A percentile compares a stretch with the other conserved stretches of the same genome.
phyloP scores from a whole-genome alignment of 345 rosid species.

The Sisymbrium altissimum region DNA sequence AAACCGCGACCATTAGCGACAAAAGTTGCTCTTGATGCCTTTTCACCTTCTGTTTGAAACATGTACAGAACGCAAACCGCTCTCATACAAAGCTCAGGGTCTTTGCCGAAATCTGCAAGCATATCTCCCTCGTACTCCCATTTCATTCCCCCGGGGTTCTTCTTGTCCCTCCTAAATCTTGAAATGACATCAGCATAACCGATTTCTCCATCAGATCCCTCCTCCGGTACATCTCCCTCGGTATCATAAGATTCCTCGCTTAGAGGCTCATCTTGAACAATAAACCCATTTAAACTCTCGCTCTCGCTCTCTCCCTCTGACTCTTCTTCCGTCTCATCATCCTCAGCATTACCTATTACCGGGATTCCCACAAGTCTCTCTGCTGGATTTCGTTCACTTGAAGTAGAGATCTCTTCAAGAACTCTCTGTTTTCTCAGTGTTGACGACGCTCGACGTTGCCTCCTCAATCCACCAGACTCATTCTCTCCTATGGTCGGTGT shows the following conservation, averaged over 20 bases:
- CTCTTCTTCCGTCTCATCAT: constrained; percentile 39
- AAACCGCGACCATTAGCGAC: constrained; percentile 57
- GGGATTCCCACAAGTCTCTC: constrained; percentile 34
- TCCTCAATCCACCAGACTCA: constrained; percentile 12
- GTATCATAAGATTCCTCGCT: constrained; percentile 3
- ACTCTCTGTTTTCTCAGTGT: constrained; percentile 37
- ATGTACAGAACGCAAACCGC: constrained; percentile 76
- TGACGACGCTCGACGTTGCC: constrained; percentile 35
- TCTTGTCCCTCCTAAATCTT: constrained; percentile 47
- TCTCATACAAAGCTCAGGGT: constrained; percentile 65
- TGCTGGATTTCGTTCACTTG: constrained; percentile 14
- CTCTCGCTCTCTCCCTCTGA: constrained; percentile 42
- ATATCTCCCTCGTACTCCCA: constrained; percentile 68
- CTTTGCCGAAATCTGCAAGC: constrained; percentile 71
- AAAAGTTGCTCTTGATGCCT: constrained; percentile 36
- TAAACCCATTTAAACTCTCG: constrained; percentile 53
- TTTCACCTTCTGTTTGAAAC: constrained; percentile 63
- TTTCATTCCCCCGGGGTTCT: constrained; percentile 22
- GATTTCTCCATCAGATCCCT: constrained; percentile 39
- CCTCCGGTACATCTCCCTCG: neutral
- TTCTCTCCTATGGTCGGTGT: neutral
- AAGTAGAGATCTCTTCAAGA: neutral
- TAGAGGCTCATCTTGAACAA: constrained; percentile 34
- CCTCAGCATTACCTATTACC: constrained; percentile 35
- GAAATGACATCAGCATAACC: constrained; percentile 41